Percentiles rank a stretch among this genome's conserved stretches.
These are phyloP conservation scores for Sechiopsis laciniata DNA, from an alignment of 306 rosid genomes.

Conservation along the genomic window DNA sequence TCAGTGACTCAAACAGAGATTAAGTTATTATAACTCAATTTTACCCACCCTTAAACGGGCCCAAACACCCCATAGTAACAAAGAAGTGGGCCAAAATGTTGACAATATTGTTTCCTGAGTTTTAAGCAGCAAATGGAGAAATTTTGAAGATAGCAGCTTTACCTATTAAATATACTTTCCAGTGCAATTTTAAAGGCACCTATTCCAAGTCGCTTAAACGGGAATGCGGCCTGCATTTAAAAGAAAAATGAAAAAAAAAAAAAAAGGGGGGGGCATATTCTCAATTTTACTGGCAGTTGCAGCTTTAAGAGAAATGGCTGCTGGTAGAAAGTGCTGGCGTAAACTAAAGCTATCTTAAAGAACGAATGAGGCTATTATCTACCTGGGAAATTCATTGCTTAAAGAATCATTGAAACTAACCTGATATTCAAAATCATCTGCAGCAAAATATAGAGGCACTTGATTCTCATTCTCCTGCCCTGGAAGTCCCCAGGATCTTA, in stretches of 20 bases:
- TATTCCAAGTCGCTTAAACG: conserved; percentile 82
- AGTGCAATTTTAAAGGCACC: conserved; percentile 93
- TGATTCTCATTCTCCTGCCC: conserved; percentile 60
- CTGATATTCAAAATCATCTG: conserved; percentile 88
- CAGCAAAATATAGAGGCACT: conserved; percentile 68
- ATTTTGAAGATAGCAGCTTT: conserved; percentile 18
- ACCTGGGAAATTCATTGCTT: neutral
- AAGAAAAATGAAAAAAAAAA: neutral
- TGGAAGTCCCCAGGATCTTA: conserved; percentile 88
- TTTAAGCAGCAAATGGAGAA: neutral
- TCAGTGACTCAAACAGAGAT: no score
- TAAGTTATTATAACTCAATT: no score
- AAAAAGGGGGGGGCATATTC: conserved; percentile 8
- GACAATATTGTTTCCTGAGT: neutral
- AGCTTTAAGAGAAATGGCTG: conserved; percentile 1
- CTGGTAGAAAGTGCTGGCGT: neutral
- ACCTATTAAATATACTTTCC: conserved; percentile 79
- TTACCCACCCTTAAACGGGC: no score
- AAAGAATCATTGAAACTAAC: conserved; percentile 27
- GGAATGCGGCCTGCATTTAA: conserved; percentile 68
- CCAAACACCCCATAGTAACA: no score
- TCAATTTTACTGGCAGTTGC: conserved; percentile 32
- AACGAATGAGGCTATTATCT: neutral
- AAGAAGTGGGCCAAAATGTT: neutral
- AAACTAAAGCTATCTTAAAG: neutral